Percentiles rank a stretch among this genome's conserved stretches.
Evolutionary conservation across 768 basidiomycete genomes (phyloP).

Genomic region (Pleurotus sapidus): DNA sequence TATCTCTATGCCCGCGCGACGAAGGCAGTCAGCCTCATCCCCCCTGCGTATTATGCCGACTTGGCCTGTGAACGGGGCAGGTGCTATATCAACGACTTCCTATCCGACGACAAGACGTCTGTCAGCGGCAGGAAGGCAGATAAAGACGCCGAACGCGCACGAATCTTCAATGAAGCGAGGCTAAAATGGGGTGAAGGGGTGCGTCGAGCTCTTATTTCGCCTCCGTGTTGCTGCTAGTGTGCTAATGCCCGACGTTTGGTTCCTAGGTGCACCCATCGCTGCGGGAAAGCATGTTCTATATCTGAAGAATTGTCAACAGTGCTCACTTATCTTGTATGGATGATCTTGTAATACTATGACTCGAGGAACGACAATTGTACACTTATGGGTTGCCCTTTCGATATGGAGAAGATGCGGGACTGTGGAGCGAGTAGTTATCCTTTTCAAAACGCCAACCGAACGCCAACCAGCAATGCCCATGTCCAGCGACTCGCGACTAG

Average conservation of each 20-base stretch:
- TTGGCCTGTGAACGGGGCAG: slow-evolving; percentile 79
- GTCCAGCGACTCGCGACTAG: no score
- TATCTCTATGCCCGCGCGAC: slow-evolving; percentile 84
- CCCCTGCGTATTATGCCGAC: slow-evolving; percentile 81
- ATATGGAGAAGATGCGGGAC: no score
- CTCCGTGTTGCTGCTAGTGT: slow-evolving; percentile 1
- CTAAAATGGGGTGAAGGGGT: slow-evolving; percentile 54
- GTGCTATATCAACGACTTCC: slow-evolving; percentile 71
- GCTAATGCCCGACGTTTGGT: not conserved
- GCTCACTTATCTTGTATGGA: no score
- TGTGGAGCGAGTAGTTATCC: no score
- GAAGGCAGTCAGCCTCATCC: slow-evolving; percentile 78
- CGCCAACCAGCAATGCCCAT: no score
- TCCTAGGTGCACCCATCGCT: slow-evolving; percentile 51
- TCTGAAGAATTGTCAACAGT: slow-evolving; percentile 29
- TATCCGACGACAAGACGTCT: slow-evolving; percentile 47
- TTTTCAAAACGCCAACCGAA: no score
- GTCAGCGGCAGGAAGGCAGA: slow-evolving; percentile 28
- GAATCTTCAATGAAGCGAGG: slow-evolving; percentile 43
- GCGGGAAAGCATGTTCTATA: slow-evolving; percentile 73
- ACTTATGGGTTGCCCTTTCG: no score
- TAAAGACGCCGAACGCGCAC: slow-evolving; percentile 33
- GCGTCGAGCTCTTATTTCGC: slow-evolving; percentile 16
- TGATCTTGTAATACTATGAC: no score
- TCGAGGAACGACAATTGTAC: no score